A percentile compares a stretch with the other conserved stretches of the same genome.
phyloP scores from a whole-genome alignment of 495 filamentous ascomycete species.

The Penicillium arizonense region DNA sequence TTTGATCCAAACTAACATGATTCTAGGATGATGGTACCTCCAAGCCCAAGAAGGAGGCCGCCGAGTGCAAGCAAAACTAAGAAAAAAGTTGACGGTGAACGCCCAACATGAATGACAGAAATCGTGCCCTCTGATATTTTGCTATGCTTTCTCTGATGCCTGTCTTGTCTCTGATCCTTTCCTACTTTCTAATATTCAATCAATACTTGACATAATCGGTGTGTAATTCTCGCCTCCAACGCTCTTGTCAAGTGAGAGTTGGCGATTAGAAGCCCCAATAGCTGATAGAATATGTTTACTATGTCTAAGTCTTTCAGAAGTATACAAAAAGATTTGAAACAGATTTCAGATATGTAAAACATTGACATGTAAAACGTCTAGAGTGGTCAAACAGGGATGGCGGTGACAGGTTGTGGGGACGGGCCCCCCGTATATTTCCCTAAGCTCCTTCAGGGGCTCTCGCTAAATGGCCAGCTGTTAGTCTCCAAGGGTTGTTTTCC shows the following conservation, averaged over 20 bases:
- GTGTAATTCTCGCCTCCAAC: conserved; percentile 15
- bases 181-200: conserved; percentile 33
- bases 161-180: conserved; percentile 29
- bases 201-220: conserved; percentile 31
- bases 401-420: conserved; percentile 35
- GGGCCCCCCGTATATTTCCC: conserved; percentile 33
- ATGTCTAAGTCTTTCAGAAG: not conserved
- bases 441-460: conserved; percentile 44
- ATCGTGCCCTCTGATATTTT: conserved; percentile 27
- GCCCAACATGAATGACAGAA: conserved; percentile 23
- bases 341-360: not conserved
- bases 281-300: not conserved
- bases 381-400: conserved; percentile 11
- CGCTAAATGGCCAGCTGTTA: conserved; percentile 42
- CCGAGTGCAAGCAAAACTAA: conserved; percentile 99
- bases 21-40: conserved; percentile 86
- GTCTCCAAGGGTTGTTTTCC: conserved; percentile 23
- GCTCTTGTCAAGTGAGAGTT: not conserved
- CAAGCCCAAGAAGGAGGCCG: conserved; percentile 98
- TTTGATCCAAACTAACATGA: conserved; percentile 18
- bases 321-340: not conserved
- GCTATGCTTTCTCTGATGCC: conserved; percentile 28
- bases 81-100: conserved; percentile 13
- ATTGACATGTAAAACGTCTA: not conserved
- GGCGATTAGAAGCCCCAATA: conserved; percentile 1